phyloP scores from a whole-genome alignment of 192 early-diverging fungal genomes.

The Coemansia sp. region DNA sequence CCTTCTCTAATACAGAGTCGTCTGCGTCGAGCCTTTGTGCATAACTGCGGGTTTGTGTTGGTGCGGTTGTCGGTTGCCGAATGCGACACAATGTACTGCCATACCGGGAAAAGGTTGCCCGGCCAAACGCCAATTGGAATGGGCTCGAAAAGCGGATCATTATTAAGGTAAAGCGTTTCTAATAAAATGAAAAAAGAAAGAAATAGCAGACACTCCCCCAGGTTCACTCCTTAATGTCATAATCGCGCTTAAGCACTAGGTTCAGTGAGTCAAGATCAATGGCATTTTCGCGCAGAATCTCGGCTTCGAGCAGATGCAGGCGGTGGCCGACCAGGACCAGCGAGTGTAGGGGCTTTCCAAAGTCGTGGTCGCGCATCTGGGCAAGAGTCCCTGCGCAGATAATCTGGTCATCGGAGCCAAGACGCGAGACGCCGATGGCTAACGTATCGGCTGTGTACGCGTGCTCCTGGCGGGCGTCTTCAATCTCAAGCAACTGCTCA shows the following conservation, averaged over 20 bases:
- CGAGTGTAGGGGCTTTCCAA: slow-evolving; percentile 93
- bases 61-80: background rate
- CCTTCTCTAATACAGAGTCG: slow-evolving; percentile 38
- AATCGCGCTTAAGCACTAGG: slow-evolving; percentile 65
- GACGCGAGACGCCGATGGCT: slow-evolving; percentile 87
- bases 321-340: slow-evolving; percentile 82
- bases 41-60: slow-evolving; percentile 23
- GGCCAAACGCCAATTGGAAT: slow-evolving; percentile 8
- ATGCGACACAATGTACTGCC: background rate
- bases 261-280: slow-evolving; percentile 65
- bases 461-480: slow-evolving; percentile 71
- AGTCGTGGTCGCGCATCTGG: slow-evolving; percentile 81
- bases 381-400: slow-evolving; percentile 84
- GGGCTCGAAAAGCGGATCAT: slow-evolving; percentile 7
- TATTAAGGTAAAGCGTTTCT: slow-evolving; percentile 4
- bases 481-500: slow-evolving; percentile 89
- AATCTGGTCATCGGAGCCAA: slow-evolving; percentile 80
- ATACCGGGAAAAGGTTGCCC: background rate
- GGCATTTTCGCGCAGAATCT: slow-evolving; percentile 78
- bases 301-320: slow-evolving; percentile 93
- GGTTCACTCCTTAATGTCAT: slow-evolving; percentile 47
- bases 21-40: slow-evolving; percentile 45
- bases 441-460: slow-evolving; percentile 78
- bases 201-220: slow-evolving; percentile 1
- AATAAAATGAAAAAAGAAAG: background rate